phyloP scores from a whole-genome alignment of 805 yeast species.

The Wickerhamiella sorbophila region DNA sequence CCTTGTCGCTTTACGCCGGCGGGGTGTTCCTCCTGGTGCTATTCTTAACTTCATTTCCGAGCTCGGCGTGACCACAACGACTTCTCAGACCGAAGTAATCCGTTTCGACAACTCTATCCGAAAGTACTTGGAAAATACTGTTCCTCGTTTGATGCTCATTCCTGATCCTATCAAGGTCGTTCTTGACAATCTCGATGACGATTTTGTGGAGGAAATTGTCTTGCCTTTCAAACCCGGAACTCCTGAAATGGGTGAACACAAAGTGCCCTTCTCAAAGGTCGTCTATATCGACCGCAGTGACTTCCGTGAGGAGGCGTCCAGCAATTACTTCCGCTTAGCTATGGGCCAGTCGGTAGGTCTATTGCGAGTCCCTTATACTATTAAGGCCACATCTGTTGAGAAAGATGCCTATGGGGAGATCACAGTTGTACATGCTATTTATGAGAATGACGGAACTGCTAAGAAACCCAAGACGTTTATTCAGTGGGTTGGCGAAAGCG shows the following conservation, averaged over 20 bases:
- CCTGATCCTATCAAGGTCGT: constrained; percentile 75
- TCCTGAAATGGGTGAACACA: constrained; percentile 55
- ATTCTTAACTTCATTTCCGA: constrained; percentile 85
- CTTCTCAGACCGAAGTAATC: constrained; percentile 77
- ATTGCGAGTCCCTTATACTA: constrained; percentile 75
- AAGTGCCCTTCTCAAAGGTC: constrained; percentile 64
- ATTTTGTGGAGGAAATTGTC: constrained; percentile 50
- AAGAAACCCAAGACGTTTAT: constrained; percentile 89
- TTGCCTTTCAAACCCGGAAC: constrained; percentile 86
- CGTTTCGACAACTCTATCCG: constrained; percentile 87
- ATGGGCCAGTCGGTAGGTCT: constrained; percentile 92
- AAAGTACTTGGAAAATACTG: constrained; percentile 70
- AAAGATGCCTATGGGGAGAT: constrained; percentile 51
- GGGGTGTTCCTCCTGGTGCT: constrained; percentile 99
- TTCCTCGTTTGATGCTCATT: constrained; percentile 91
- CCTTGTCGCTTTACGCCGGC: constrained; percentile 82
- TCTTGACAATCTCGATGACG: constrained; percentile 67
- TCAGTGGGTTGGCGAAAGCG: constrained; percentile 83
- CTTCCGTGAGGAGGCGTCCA: constrained; percentile 46
- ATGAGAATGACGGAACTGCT: constrained; percentile 42
- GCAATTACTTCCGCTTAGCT: constrained; percentile 82
- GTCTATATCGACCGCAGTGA: constrained; percentile 82
- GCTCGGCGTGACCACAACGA: constrained; percentile 89
- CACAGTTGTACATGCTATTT: constrained; percentile 58
- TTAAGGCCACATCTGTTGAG: constrained; percentile 55